A percentile compares a stretch with the other conserved stretches of the same genome.
phyloP scores from a whole-genome alignment of 2,329 filamentous ascomycete species.

The Ophiostoma sp. region DNA sequence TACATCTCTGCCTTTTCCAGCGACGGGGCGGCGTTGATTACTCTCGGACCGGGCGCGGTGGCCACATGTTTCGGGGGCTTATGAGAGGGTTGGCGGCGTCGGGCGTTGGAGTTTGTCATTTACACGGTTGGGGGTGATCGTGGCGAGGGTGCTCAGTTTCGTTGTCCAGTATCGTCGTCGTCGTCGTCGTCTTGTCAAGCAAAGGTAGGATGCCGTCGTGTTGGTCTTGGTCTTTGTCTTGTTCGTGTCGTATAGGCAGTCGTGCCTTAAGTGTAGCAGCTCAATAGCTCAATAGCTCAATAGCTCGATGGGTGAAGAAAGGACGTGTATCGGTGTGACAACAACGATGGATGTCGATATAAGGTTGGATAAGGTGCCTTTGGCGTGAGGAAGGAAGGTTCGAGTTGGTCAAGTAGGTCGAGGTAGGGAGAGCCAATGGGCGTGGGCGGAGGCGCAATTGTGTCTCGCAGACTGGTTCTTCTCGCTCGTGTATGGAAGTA shows the following conservation, averaged over 20 bases:
- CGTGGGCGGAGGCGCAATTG: not conserved
- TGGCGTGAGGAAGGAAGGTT: not conserved
- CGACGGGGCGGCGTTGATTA: constrained; percentile 56
- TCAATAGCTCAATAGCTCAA: no score
- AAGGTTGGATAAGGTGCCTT: not conserved
- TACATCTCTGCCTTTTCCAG: constrained; percentile 57
- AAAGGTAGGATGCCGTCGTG: not conserved
- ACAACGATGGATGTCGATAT: not conserved
- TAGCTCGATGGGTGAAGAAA: not conserved
- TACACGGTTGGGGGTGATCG: constrained; percentile 32
- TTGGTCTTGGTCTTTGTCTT: not conserved
- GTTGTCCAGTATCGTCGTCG: not conserved
- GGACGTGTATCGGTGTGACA: not conserved
- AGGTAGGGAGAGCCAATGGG: not conserved
- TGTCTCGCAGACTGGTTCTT: constrained; percentile 2
- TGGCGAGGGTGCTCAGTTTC: not conserved
- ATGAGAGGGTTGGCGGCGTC: constrained; percentile 49
- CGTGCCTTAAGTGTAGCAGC: no score
- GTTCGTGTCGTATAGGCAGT: no score
- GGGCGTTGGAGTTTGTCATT: constrained; percentile 46
- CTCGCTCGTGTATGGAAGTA: not conserved
- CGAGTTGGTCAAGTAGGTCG: not conserved
- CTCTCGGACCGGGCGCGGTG: constrained; percentile 46
- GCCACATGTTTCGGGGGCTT: constrained; percentile 45
- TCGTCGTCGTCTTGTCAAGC: not conserved